Conservation (phyloP, 805 yeast species). For the Candida peoriensis region DNA sequence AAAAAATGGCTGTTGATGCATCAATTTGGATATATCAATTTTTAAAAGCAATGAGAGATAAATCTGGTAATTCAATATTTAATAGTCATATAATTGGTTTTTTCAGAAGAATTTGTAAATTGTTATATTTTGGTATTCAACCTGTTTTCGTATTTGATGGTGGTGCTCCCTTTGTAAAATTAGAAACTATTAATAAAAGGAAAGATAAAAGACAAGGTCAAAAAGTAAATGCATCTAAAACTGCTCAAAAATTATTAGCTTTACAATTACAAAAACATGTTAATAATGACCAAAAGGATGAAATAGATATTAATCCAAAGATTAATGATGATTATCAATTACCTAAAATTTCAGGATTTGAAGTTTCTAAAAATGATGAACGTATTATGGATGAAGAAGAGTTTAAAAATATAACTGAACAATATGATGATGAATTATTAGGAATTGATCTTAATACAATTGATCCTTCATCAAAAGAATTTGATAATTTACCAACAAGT, state of each 20-base stretch:
- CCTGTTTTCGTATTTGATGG: slow-evolving; percentile 97
- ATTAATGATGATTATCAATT: slow-evolving; percentile 75
- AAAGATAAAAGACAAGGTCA: slow-evolving; percentile 71
- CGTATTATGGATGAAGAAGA: slow-evolving; percentile 75
- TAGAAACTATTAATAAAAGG: slow-evolving; percentile 70
- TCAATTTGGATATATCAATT: slow-evolving; percentile 98
- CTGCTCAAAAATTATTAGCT: slow-evolving; percentile 80
- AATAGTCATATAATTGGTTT: slow-evolving; percentile 94
- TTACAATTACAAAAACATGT: slow-evolving; percentile 58
- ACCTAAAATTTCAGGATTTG: slow-evolving; percentile 61
- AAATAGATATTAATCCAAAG: neutral
- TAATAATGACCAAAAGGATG: slow-evolving; percentile 10
- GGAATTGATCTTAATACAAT: slow-evolving; percentile 66
- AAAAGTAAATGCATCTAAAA: slow-evolving; percentile 58
- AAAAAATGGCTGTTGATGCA: slow-evolving; percentile 89
- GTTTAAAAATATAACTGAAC: slow-evolving; percentile 52
- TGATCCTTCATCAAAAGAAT: slow-evolving; percentile 81
- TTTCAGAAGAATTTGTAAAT: slow-evolving; percentile 86
- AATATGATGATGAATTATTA: slow-evolving; percentile 56
- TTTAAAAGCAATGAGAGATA: slow-evolving; percentile 86
- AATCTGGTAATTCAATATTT: slow-evolving; percentile 69
- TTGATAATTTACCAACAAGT: slow-evolving; percentile 68
- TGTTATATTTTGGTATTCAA: slow-evolving; percentile 76
- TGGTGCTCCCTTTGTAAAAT: slow-evolving; percentile 81
- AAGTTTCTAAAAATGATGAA: slow-evolving; percentile 52